Evolutionary conservation across 306 rosid species (phyloP), one percentile per base, ranked within the genome.

Genomic region (Oxytropis ochrocephala): DNA sequence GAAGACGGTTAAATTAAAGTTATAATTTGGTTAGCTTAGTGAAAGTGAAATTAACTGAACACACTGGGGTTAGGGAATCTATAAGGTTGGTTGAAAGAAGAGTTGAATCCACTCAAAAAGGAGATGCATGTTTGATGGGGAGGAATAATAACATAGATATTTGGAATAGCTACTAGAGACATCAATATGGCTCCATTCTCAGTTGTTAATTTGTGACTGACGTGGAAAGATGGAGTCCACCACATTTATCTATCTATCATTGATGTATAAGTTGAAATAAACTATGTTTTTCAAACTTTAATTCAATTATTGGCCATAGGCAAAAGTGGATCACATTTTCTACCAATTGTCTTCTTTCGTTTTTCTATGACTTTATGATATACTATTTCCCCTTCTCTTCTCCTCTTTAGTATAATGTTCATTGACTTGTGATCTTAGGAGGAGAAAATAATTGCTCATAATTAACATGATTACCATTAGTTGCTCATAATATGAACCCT

Each of bases 91-190:
- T 88, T 94, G 98, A 84, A 88, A 44, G 92, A 88, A 84, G 97
- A 88, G 98, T 86, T 94, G 97, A 90, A 87, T 88, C 98, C 98
- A 90, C 98, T 88, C n/a, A 36, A 67, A 82, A 90, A 76, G 86
- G 48, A 65, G 81, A n/a, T n/a, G n/a, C n/a, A 65, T 64, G 71
- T 78, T 82, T 85, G 84, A 82, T 78, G n/a, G 84, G 68, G 88
- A 75, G 78, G 83, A 77, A 79, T 67, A 64, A 73, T 57, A 56
- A 66, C 60, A 82, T 62, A 79, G 78, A 81, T 41, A 83, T 76
- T 75, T 85, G 81, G 81, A 83, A 74, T 75, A 33, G n/a, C n/a
- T n/a, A n/a, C n/a, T n/a, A 46, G 6, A 65, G 82, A 69, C 82
- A 83, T 2, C 10, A 82, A 78, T 77, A 80, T 78, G 82, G 75